These are phyloP conservation scores for Clausena lansium DNA, from an alignment of 345 rosid species.

Conservation along the genomic window DNA sequence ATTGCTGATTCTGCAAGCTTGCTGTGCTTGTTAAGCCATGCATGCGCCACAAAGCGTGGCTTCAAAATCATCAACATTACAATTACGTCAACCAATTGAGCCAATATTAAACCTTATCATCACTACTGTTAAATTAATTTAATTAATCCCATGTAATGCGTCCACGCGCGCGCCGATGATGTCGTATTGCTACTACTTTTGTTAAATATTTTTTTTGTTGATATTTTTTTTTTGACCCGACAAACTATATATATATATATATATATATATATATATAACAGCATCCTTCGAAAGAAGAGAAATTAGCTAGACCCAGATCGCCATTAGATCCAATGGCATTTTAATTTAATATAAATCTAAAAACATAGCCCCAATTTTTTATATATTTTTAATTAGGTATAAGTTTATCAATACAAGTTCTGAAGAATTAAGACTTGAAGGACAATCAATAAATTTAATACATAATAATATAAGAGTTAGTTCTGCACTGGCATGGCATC, in stretches of 20 bases:
- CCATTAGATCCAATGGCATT: constrained; percentile 46
- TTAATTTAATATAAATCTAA: background rate
- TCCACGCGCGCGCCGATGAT: background rate
- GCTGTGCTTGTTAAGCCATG: background rate
- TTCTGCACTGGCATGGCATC: constrained; percentile 7
- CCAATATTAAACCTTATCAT: background rate
- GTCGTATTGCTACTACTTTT: background rate
- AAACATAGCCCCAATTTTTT: constrained; percentile 23
- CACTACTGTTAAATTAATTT: background rate
- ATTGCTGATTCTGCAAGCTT: constrained; percentile 20
- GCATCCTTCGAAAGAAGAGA: constrained; percentile 49
- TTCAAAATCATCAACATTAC: background rate
- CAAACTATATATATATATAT: constrained; percentile 20
- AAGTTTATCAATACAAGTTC: constrained; percentile 9
- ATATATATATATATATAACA: background rate
- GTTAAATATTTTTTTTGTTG: background rate
- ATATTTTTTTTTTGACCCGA: background rate
- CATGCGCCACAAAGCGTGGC: constrained; percentile 17
- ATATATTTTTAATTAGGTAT: background rate
- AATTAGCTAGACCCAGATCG: constrained; percentile 16
- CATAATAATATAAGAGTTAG: constrained; percentile 3
- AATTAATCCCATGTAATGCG: background rate
- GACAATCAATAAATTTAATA: constrained; percentile 17
- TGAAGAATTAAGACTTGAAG: constrained; percentile 17
- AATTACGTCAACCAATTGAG: background rate